Conservation (phyloP, 139 green algal genomes). For the Ettlia oleoabundans region DNA sequence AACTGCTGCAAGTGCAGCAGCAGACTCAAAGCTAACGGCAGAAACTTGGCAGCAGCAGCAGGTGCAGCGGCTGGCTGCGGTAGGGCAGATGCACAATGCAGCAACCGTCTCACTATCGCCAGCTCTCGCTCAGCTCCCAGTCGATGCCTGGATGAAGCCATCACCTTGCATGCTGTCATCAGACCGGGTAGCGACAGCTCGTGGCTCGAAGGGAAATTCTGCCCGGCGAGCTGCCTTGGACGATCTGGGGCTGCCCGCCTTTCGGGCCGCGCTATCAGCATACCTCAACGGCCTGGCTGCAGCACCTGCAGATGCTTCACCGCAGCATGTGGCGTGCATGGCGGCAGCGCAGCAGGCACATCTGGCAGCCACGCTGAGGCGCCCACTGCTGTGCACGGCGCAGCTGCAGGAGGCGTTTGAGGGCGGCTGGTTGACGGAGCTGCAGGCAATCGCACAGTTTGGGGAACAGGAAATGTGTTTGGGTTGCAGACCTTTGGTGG, state of each 20-base stretch:
- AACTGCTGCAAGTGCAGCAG: neutral
- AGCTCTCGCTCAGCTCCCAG: too few species aligned
- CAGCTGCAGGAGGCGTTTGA: slow-evolving; percentile 9
- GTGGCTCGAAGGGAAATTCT: too few species aligned
- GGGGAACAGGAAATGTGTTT: too few species aligned
- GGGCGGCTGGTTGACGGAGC: neutral
- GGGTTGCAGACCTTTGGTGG: too few species aligned
- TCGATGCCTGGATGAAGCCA: too few species aligned
- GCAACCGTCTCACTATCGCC: neutral
- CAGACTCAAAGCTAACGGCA: neutral
- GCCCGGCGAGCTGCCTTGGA: neutral
- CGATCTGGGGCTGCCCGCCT: neutral
- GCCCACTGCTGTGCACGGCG: neutral
- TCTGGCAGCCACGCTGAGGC: neutral
- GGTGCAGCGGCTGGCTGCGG: neutral
- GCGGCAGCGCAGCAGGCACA: neutral
- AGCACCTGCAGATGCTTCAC: slow-evolving; percentile 1
- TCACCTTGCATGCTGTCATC: too few species aligned
- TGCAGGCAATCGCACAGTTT: neutral
- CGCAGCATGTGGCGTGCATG: neutral
- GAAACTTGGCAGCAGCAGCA: neutral
- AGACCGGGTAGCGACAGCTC: neutral
- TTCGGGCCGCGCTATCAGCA: neutral
- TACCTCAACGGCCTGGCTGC: slow-evolving; percentile 10
- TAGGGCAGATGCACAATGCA: neutral